A percentile compares a stretch with the other conserved stretches of the same genome.
These are phyloP conservation scores for Amanita polypyramis DNA, from an alignment of 768 basidiomycete species.

Conservation along the genomic window DNA sequence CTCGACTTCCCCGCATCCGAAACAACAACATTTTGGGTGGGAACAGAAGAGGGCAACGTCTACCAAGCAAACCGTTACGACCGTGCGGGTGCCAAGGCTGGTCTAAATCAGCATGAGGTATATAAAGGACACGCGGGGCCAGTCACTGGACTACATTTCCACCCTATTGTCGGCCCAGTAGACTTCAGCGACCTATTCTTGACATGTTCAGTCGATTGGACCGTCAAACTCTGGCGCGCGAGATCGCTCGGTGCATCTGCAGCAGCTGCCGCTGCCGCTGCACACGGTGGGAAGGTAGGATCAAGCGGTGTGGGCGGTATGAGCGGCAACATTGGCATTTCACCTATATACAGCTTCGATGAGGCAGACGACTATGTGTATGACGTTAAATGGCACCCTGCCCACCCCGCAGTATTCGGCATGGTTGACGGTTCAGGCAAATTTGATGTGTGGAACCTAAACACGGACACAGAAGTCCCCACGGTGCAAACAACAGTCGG, in stretches of 20 bases:
- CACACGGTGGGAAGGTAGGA: conserved; percentile 21
- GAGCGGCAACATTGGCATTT: conserved; percentile 20
- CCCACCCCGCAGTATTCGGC: conserved; percentile 90
- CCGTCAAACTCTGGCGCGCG: conserved; percentile 92
- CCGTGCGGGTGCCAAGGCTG: conserved; percentile 93
- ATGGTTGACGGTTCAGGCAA: conserved; percentile 90
- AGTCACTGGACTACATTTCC: conserved; percentile 91
- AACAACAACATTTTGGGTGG: conserved; percentile 94
- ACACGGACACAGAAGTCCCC: conserved; percentile 94
- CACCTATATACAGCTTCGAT: conserved; percentile 88
- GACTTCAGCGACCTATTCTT: conserved; percentile 96
- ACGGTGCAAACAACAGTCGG: conserved; percentile 79
- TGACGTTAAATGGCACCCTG: conserved; percentile 96
- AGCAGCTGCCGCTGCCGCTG: conserved; percentile 47
- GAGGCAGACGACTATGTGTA: conserved; percentile 99
- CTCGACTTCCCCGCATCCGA: conserved; percentile 95
- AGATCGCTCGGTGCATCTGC: conserved; percentile 70
- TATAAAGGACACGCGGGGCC: conserved; percentile 92
- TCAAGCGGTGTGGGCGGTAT: neutral
- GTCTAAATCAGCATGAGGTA: conserved; percentile 85
- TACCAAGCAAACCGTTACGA: conserved; percentile 97
- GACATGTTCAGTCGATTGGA: conserved; percentile 94
- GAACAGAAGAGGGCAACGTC: conserved; percentile 95
- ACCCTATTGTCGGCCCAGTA: conserved; percentile 81
- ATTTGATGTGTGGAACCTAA: conserved; percentile 97